A percentile compares a stretch with the other conserved stretches of the same genome.
Evolutionary conservation across 306 rosid genomes (phyloP).

Genomic region (Ceratonia siliqua): DNA sequence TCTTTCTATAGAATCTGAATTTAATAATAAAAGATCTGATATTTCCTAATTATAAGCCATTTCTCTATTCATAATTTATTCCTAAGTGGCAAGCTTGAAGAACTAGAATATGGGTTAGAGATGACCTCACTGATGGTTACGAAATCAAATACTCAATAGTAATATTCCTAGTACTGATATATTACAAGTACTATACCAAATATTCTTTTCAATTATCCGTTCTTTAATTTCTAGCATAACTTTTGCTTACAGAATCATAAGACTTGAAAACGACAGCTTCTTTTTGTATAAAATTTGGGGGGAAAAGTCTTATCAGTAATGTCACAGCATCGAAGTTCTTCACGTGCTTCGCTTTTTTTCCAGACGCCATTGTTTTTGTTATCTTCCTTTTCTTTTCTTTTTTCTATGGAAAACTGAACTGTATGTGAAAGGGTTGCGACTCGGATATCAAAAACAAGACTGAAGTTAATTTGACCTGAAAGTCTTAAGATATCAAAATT

Average conservation of each 20-base stretch:
- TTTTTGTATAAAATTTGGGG: background rate
- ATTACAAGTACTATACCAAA: background rate
- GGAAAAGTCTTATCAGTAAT: background rate
- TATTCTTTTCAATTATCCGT: too few species aligned
- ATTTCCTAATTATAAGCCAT: too few species aligned
- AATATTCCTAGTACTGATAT: background rate
- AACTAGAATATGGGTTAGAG: background rate
- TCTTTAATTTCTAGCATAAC: background rate
- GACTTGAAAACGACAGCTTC: constrained; percentile 15
- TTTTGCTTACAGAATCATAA: background rate
- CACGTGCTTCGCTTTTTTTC: too few species aligned
- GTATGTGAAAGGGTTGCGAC: too few species aligned
- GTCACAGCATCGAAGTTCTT: background rate
- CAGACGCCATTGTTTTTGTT: too few species aligned
- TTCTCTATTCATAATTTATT: constrained; percentile 2
- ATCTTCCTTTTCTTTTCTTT: too few species aligned
- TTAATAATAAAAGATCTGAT: background rate
- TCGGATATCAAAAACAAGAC: too few species aligned
- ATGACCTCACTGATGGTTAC: constrained; percentile 5
- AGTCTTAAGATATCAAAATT: too few species aligned
- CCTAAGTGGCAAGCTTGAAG: constrained; percentile 7
- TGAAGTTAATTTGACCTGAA: too few species aligned
- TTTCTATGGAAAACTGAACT: too few species aligned
- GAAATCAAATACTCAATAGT: background rate
- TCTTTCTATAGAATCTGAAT: constrained; percentile 17